Conservation (phyloP, 139 green algal genomes). For the Spirogloea muscicola region DNA sequence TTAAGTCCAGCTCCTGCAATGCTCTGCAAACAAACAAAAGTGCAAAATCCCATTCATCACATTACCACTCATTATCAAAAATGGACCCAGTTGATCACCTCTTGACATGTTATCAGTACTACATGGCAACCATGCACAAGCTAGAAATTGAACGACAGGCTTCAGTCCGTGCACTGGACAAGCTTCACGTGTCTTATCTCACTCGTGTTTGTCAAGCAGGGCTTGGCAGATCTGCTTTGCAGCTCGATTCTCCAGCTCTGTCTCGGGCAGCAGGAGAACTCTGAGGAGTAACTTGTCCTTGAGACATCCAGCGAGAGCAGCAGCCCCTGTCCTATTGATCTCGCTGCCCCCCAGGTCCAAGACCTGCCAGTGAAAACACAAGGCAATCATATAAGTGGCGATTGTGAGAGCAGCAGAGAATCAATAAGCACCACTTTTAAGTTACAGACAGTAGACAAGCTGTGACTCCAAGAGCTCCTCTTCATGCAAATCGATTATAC, state of each 20-base stretch:
- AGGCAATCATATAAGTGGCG: no score
- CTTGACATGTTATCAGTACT: no score
- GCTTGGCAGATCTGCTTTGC: conserved; percentile 6
- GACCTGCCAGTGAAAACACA: conserved; percentile 1
- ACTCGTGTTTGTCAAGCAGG: not conserved
- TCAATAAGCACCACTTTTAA: no score
- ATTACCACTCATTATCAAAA: no score
- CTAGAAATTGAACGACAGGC: no score
- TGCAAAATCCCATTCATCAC: not conserved
- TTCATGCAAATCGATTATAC: no score
- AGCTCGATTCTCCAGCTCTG: conserved; percentile 20
- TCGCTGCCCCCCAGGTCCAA: conserved; percentile 31
- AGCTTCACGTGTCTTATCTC: not conserved
- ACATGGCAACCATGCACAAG: no score
- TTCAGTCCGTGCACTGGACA: no score
- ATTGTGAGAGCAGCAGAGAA: no score
- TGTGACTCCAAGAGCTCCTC: no score
- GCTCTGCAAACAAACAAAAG: conserved; percentile 10
- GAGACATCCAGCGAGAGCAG: not conserved
- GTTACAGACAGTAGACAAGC: no score
- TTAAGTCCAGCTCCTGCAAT: conserved; percentile 28
- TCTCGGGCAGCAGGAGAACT: conserved; percentile 21
- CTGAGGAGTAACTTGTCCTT: not conserved
- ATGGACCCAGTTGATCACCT: no score
- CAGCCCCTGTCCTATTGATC: not conserved